phyloP scores from a whole-genome alignment of 805 yeast genomes.

The Candida caryicola region DNA sequence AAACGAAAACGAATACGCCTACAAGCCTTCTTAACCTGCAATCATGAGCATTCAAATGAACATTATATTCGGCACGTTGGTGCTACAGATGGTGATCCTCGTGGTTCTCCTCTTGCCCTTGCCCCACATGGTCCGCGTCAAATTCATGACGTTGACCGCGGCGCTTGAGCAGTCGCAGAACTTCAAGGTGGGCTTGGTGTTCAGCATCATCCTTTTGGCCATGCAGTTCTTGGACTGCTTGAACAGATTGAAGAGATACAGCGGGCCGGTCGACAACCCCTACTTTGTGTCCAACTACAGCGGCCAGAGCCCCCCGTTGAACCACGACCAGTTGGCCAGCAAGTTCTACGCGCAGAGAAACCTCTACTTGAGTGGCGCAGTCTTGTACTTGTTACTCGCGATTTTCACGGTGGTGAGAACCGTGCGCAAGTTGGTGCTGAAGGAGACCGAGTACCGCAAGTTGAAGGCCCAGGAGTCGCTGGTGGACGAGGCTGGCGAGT shows the following conservation, averaged over 20 bases:
- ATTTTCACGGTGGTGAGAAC: slow-evolving; percentile 54
- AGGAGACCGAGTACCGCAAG: slow-evolving; percentile 31
- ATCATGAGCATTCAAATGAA: slow-evolving; percentile 48
- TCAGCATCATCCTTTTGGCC: slow-evolving; percentile 41
- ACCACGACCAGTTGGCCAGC: slow-evolving; percentile 53
- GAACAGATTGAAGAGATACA: slow-evolving; percentile 35
- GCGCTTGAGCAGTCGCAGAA: slow-evolving; percentile 36
- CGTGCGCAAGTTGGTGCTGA: slow-evolving; percentile 50
- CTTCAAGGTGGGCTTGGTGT: slow-evolving; percentile 43
- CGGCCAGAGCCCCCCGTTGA: slow-evolving; percentile 21
- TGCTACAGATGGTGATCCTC: slow-evolving; percentile 51
- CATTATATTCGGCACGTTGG: slow-evolving; percentile 45
- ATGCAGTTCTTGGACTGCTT: slow-evolving; percentile 56
- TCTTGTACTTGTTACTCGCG: slow-evolving; percentile 52
- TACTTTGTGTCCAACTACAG: slow-evolving; percentile 12
- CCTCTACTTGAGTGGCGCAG: slow-evolving; percentile 61
- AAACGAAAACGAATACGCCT: no score
- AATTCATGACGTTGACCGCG: slow-evolving; percentile 37
- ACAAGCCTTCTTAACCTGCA: not conserved
- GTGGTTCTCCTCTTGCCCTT: slow-evolving; percentile 53
- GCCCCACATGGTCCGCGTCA: slow-evolving; percentile 46
- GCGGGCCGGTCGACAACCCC: slow-evolving; percentile 19
- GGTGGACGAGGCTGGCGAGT: slow-evolving; percentile 15
- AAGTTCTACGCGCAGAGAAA: slow-evolving; percentile 65
- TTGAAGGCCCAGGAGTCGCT: slow-evolving; percentile 10